Base-by-base conservation (phyloP, 768 basidiomycete species). In the Psilocybe sp. region DNA sequence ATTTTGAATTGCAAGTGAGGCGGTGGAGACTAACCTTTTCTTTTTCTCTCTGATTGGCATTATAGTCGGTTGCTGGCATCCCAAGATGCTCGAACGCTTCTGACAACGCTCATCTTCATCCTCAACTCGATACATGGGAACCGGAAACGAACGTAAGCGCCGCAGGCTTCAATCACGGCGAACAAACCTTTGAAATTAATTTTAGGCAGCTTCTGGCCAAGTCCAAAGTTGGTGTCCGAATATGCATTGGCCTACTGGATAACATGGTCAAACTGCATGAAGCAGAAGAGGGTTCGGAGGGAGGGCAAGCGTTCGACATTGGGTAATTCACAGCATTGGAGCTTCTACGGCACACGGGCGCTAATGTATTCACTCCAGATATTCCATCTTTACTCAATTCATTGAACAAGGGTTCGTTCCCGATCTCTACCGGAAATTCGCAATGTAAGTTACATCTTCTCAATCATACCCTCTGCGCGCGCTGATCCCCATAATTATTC, bases 191-290 rank as follows among this genome's bases (percentile, higher is more conserved):
- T 49, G 20, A 37, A 4, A 55, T 57, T 33, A 43, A 51, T 53
- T 46, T 23, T 52, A 86, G 88, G 43, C 70, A 72, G 59, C 66
- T 81, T 57, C 68, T 91, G 34, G 71, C 71, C 4, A 74, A 71
- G 52, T 77, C 80, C 13, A 67, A 68, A 49, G 76, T 76, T 40
- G 89, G 89, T 37, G 70, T 76, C 44, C 79, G 84, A 41, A 74
- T 92, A 63, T 85, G 85, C 58, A 72, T 89, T 33, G 69, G 72
- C 2, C 67, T 95, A 32, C 69, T 95, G 12, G 88, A 91, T 61
- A 74, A 74, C 46, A 82, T 94, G 76, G 80, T 84, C n/a, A 68
- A 68, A 42, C 72, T 87, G 33, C 84, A 82, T 56, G 88, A 93
- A 35, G 78, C 76, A 4, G 80, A 84, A 45, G 83, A 89, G 44